Percentiles rank a stretch among this genome's conserved stretches.
Conservation (phyloP, 2,329 filamentous ascomycete species). For the Nemania sp. region DNA sequence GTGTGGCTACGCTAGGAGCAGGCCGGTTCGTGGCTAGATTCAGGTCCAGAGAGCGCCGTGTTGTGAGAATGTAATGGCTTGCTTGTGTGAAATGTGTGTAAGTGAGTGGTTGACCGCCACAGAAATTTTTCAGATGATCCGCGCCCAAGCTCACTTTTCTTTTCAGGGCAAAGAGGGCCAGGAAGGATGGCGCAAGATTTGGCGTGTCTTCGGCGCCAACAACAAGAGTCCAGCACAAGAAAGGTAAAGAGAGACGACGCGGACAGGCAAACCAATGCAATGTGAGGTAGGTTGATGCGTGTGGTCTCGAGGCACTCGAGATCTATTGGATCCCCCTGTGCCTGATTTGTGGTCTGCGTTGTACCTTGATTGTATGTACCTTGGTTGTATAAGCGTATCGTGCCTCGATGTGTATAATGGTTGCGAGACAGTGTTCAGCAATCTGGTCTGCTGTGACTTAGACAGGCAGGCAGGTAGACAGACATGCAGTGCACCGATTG, state of each 20-base stretch:
- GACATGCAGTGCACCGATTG: slow-evolving; percentile 37
- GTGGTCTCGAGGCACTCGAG: slow-evolving; percentile 16
- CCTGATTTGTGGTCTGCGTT: slow-evolving; percentile 8
- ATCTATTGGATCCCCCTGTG: slow-evolving; percentile 11
- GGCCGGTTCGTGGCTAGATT: background rate
- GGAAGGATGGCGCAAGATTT: background rate
- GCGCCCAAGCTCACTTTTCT: slow-evolving; percentile 27
- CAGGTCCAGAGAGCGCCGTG: background rate
- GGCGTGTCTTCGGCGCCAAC: background rate
- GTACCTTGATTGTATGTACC: slow-evolving; percentile 11
- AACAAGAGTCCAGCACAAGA: background rate
- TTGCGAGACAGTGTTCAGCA: slow-evolving; percentile 12
- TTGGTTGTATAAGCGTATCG: slow-evolving; percentile 17
- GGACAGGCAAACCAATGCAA: slow-evolving; percentile 9
- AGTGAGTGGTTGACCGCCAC: slow-evolving; percentile 9
- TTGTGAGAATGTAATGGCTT: background rate
- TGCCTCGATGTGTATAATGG: slow-evolving; percentile 19
- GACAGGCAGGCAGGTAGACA: slow-evolving; percentile 20
- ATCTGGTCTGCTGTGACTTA: slow-evolving; percentile 26
- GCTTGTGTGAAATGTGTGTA: slow-evolving; percentile 11
- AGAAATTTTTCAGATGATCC: background rate
- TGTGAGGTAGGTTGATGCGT: slow-evolving; percentile 10
- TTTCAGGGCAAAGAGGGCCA: slow-evolving; percentile 30
- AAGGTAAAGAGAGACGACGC: background rate
- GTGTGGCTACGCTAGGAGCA: background rate